A percentile compares a stretch with the other conserved stretches of the same genome.
These are phyloP conservation scores for Colletotrichum endophyticum DNA, from an alignment of 2,329 filamentous ascomycete species.

Conservation along the genomic window DNA sequence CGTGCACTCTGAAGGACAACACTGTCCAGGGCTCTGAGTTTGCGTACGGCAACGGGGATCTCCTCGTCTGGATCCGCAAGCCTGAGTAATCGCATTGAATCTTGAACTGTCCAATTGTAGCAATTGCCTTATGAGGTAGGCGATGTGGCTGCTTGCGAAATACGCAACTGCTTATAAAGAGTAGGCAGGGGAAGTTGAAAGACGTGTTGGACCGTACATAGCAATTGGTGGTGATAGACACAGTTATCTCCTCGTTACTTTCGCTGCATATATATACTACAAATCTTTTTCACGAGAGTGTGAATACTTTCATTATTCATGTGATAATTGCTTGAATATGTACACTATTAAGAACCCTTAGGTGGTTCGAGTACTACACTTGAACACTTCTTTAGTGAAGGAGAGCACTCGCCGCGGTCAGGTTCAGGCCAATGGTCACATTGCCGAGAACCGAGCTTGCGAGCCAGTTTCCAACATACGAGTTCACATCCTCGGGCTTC, in stretches of 20 bases:
- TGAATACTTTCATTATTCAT: background rate
- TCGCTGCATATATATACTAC: background rate
- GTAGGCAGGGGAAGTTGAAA: background rate
- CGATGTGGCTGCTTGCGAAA: background rate
- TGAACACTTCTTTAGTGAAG: background rate
- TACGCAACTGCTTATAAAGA: background rate
- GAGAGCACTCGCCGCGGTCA: background rate
- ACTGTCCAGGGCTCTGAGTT: constrained; percentile 8
- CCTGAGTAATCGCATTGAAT: background rate
- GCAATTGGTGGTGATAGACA: background rate
- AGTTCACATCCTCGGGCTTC: constrained; percentile 68
- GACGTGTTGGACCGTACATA: background rate
- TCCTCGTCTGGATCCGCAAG: background rate
- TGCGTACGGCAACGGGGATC: constrained; percentile 5
- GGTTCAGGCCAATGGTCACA: background rate
- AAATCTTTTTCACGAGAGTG: background rate
- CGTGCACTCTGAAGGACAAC: constrained; percentile 14
- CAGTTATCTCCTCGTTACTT: background rate
- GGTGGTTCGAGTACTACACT: background rate
- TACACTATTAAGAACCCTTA: background rate
- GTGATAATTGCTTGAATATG: background rate
- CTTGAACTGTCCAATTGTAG: background rate
- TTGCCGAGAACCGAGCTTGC: background rate
- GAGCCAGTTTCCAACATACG: constrained; percentile 1
- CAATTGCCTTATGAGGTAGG: background rate